Conservation (phyloP, 2,329 filamentous ascomycete genomes). For the Colletotrichum aenigma region DNA sequence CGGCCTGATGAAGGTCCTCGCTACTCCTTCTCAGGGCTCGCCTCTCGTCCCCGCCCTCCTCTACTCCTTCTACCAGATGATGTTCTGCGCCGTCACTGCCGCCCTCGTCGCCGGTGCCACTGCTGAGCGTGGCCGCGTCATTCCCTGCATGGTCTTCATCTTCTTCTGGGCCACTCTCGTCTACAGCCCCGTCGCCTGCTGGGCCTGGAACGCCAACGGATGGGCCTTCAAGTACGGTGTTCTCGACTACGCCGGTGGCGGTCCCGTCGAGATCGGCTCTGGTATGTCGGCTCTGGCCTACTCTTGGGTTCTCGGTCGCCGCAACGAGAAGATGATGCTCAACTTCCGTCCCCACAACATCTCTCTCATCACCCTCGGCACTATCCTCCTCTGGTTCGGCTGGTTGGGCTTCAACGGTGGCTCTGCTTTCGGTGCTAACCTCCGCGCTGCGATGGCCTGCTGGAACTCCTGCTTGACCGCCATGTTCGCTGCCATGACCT, state of each 20-base stretch:
- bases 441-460: conserved; percentile 93
- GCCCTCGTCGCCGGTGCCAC: conserved; percentile 92
- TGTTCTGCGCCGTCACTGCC: conserved; percentile 93
- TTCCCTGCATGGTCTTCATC: conserved; percentile 93
- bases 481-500: conserved; percentile 89
- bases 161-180: conserved; percentile 98
- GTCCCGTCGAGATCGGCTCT: conserved; percentile 95
- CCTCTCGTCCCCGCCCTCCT: conserved; percentile 87
- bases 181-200: conserved; percentile 96
- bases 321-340: conserved; percentile 99
- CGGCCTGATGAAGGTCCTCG: conserved; percentile 84
- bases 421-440: conserved; percentile 90
- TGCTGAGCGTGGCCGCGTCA: conserved; percentile 89
- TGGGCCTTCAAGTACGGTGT: conserved; percentile 93
- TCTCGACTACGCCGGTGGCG: conserved; percentile 94
- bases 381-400: conserved; percentile 95
- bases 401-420: conserved; percentile 99
- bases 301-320: conserved; percentile 91
- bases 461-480: conserved; percentile 97
- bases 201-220: conserved; percentile 94
- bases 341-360: conserved; percentile 99
- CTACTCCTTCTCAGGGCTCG: conserved; percentile 83
- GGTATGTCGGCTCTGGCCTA: conserved; percentile 94
- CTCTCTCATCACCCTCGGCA: conserved; percentile 93
- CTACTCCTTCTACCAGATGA: conserved; percentile 93